These are phyloP conservation scores for Phlegmacium glaucopus DNA, from an alignment of 768 basidiomycete species.

Conservation along the genomic window DNA sequence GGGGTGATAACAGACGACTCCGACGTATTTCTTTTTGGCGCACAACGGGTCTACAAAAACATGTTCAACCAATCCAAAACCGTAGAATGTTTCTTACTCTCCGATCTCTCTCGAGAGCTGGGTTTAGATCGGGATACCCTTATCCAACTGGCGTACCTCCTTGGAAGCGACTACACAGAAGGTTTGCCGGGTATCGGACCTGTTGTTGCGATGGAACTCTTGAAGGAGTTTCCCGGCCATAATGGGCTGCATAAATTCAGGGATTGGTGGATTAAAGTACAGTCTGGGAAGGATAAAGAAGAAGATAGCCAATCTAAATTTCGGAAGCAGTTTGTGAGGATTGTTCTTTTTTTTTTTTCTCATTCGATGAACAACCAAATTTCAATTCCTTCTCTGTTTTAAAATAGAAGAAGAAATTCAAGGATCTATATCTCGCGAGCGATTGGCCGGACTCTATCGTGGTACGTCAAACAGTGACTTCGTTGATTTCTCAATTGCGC, in stretches of 20 bases:
- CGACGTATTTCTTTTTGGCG: conserved; percentile 98
- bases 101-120: conserved; percentile 84
- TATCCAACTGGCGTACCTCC: conserved; percentile 85
- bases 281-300: conserved; percentile 81
- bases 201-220: conserved; percentile 92
- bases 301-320: conserved; percentile 75
- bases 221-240: conserved; percentile 89
- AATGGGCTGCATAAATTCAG: conserved; percentile 84
- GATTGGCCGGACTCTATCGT: conserved; percentile 96
- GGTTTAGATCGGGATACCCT: conserved; percentile 84
- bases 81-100: conserved; percentile 88
- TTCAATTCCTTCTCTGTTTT: not conserved
- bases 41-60: conserved; percentile 94
- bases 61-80: conserved; percentile 99
- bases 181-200: conserved; percentile 92
- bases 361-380: not conserved
- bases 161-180: conserved; percentile 96
- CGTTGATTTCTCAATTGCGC: not conserved
- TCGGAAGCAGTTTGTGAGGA: conserved; percentile 81
- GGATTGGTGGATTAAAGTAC: conserved; percentile 93
- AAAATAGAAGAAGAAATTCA: conserved; percentile 84
- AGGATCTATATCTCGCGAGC: conserved; percentile 68
- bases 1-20: conserved; percentile 99
- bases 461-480: conserved; percentile 40
- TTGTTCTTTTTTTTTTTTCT: conserved; percentile 5